Percentiles rank a stretch among this genome's conserved stretches.
phyloP scores from a whole-genome alignment of 805 yeast species.

The Candida rishiriensis region DNA sequence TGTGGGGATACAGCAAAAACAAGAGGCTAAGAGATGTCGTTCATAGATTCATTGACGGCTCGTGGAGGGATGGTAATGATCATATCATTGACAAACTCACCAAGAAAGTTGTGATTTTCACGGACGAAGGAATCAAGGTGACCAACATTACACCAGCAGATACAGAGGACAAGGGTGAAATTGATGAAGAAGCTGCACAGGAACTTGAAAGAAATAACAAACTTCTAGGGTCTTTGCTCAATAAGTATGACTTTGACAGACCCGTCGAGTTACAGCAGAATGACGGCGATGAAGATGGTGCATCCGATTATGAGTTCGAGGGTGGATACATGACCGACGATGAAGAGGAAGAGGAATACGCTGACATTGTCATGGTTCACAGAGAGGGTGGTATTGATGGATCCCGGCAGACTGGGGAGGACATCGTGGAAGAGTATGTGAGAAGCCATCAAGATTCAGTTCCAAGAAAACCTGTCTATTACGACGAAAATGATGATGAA shows the following conservation, averaged over 20 bases:
- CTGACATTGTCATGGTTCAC: conserved; percentile 21
- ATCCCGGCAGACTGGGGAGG: conserved; percentile 9
- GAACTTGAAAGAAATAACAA: conserved; percentile 38
- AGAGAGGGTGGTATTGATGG: conserved; percentile 20
- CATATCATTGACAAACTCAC: conserved; percentile 66
- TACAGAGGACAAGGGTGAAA: conserved; percentile 9
- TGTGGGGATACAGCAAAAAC: conserved; percentile 87
- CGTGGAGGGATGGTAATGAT: conserved; percentile 77
- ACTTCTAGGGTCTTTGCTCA: conserved; percentile 45
- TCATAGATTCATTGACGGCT: conserved; percentile 54
- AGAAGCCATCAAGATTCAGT: conserved; percentile 4
- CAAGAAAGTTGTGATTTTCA: conserved; percentile 25
- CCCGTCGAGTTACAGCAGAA: conserved; percentile 35
- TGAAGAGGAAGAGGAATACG: conserved; percentile 26
- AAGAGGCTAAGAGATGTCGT: conserved; percentile 60
- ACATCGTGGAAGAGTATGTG: conserved; percentile 25
- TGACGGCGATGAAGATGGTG: conserved; percentile 33
- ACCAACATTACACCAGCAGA: conserved; percentile 3
- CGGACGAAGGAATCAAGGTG: conserved; percentile 15
- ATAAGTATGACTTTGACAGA: conserved; percentile 47
- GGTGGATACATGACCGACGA: conserved; percentile 21
- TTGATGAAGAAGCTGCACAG: conserved; percentile 32
- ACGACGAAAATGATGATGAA: conserved; percentile 19
- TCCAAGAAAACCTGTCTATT: conserved; percentile 1
- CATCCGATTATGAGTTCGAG: conserved; percentile 43